These are phyloP conservation scores for Themeda triandra DNA, from an alignment of 176 grass and related monocot species.

Conservation along the genomic window DNA sequence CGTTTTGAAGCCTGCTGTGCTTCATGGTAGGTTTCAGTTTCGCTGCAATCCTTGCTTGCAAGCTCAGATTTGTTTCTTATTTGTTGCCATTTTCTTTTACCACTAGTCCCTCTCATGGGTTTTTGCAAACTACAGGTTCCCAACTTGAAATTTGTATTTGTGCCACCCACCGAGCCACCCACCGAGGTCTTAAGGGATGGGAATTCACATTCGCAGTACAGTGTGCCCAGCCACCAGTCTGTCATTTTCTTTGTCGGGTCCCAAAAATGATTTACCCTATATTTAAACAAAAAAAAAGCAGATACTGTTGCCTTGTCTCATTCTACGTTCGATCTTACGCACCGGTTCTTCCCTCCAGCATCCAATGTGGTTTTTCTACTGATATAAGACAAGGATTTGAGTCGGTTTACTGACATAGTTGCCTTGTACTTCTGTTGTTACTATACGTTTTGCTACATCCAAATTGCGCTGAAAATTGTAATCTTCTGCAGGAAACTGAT, in stretches of 20 bases:
- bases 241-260: conserved; percentile 26
- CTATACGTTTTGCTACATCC: not conserved
- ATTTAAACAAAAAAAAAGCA: not conserved
- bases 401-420: conserved; percentile 5
- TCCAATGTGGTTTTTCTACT: not conserved
- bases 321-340: not conserved
- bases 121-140: not conserved
- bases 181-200: not conserved
- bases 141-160: not conserved
- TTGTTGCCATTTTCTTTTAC: not conserved
- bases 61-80: conserved; percentile 14
- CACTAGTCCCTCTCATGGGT: not conserved
- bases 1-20: not conserved
- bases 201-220: not conserved
- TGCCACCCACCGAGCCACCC: not conserved
- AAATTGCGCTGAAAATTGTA: not conserved
- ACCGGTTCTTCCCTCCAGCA: not conserved
- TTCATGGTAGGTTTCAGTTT: not conserved
- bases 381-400: not conserved
- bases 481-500: conserved; percentile 3
- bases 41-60: not conserved
- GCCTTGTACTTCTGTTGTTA: not conserved
- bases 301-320: not conserved
- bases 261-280: not conserved
- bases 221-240: not conserved